phyloP scores from a whole-genome alignment of 2,329 filamentous ascomycete genomes.

The Arthrobotrys sphaeroides region DNA sequence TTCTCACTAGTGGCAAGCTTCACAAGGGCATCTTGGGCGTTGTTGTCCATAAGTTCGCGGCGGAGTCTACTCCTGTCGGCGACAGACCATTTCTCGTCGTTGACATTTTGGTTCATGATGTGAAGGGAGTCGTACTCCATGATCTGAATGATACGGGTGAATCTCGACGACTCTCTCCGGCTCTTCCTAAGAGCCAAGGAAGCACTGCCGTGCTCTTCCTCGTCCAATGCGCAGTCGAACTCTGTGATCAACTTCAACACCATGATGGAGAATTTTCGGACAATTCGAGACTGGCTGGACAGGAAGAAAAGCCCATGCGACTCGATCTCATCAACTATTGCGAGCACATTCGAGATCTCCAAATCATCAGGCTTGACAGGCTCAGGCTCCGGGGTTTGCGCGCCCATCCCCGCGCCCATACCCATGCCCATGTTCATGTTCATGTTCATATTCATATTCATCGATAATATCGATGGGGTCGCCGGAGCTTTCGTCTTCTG shows the following conservation, averaged over 20 bases:
- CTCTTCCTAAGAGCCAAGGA: conserved; percentile 53
- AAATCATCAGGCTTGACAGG: conserved; percentile 53
- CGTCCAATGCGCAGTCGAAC: conserved; percentile 87
- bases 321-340: conserved; percentile 95
- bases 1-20: conserved; percentile 96
- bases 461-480: conserved; percentile 64
- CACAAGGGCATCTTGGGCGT: conserved; percentile 84
- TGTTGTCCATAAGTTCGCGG: conserved; percentile 84
- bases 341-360: conserved; percentile 81
- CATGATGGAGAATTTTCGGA: conserved; percentile 88
- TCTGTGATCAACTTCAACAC: conserved; percentile 91
- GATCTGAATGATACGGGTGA: conserved; percentile 83
- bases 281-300: conserved; percentile 90
- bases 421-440: conserved; percentile 53
- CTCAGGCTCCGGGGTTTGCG: conserved; percentile 27
- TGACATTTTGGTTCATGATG: conserved; percentile 79
- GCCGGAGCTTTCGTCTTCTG: conserved; percentile 76
- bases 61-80: conserved; percentile 92
- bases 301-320: conserved; percentile 97
- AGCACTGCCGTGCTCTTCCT: conserved; percentile 68
- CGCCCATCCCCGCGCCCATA: conserved; percentile 52
- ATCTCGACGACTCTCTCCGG: conserved; percentile 37
- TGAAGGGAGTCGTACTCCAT: conserved; percentile 87
- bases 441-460: conserved; percentile 52
- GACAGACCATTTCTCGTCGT: conserved; percentile 88